Conservation (phyloP, 306 rosid genomes). For the Acacia confusa region DNA sequence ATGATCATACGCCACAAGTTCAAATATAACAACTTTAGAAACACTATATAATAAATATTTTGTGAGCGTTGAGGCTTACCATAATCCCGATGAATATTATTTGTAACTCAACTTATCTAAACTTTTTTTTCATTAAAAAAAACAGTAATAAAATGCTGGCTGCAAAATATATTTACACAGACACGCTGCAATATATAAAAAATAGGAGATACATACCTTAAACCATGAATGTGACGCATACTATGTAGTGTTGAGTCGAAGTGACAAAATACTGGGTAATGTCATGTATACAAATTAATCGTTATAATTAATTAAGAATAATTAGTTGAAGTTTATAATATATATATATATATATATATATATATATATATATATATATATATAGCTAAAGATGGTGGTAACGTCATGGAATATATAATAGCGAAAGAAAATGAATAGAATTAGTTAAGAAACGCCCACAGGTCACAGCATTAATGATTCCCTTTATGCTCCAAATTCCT, state of each 20-base stretch:
- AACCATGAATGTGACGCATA: neutral
- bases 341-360: neutral
- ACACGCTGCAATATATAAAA: neutral
- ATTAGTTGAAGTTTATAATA: neutral
- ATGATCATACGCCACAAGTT: neutral
- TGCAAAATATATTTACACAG: neutral
- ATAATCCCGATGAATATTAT: no score
- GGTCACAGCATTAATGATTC: slow-evolving; percentile 35
- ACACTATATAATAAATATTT: no score
- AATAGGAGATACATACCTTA: neutral
- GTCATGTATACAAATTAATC: neutral
- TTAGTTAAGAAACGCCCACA: slow-evolving; percentile 26
- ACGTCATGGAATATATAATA: neutral
- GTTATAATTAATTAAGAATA: neutral
- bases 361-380: neutral
- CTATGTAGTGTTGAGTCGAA: neutral
- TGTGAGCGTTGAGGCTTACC: neutral
- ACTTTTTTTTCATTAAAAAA: neutral
- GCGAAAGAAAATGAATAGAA: slow-evolving; percentile 9
- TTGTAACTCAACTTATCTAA: neutral
- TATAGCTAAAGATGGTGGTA: neutral
- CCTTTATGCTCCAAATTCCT: slow-evolving; percentile 24
- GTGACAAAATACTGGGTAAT: neutral
- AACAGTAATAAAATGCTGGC: neutral
- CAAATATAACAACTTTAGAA: neutral